Evolutionary conservation across 1,284 basidiomycete genomes (phyloP).

Genomic region (Moesziomyces sp.): DNA sequence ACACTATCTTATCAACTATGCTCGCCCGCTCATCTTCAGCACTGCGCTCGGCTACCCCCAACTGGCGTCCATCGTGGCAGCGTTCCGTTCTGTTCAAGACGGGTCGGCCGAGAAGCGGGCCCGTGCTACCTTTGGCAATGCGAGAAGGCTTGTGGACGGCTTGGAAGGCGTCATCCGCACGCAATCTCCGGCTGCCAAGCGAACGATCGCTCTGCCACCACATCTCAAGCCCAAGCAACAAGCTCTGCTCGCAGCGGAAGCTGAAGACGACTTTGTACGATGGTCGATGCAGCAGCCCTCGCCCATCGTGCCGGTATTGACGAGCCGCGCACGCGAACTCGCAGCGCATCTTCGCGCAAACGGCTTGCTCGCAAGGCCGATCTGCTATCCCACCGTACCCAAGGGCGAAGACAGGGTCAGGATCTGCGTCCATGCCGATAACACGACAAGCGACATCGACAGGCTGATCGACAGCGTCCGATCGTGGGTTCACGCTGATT

Average conservation of each 20-base stretch:
- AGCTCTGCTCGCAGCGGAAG: not conserved
- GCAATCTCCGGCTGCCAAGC: not conserved
- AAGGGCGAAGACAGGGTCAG: conserved; percentile 83
- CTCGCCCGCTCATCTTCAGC: conserved; percentile 75
- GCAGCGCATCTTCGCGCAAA: conserved; percentile 75
- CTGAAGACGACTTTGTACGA: conserved; percentile 15
- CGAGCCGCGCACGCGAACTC: conserved; percentile 77
- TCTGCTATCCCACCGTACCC: conserved; percentile 79
- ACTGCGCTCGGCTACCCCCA: conserved; percentile 52
- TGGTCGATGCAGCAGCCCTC: conserved; percentile 63
- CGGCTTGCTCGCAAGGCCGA: conserved; percentile 80
- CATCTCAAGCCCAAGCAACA: conserved; percentile 7
- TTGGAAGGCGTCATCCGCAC: conserved; percentile 19
- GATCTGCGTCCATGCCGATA: conserved; percentile 82
- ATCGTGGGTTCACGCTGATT: conserved; percentile 15
- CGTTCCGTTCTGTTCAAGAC: conserved; percentile 80
- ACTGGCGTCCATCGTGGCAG: conserved; percentile 76
- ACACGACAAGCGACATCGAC: conserved; percentile 76
- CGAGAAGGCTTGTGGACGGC: conserved; percentile 9
- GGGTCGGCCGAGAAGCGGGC: conserved; percentile 73
- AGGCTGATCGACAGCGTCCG: conserved; percentile 48
- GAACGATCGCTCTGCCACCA: conserved; percentile 21
- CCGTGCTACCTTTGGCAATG: conserved; percentile 11
- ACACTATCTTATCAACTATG: conserved; percentile 91
- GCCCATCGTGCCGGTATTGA: conserved; percentile 88